Base-by-base conservation (phyloP, 2,329 filamentous ascomycete genomes). In the Paraconiothyrium sp. region DNA sequence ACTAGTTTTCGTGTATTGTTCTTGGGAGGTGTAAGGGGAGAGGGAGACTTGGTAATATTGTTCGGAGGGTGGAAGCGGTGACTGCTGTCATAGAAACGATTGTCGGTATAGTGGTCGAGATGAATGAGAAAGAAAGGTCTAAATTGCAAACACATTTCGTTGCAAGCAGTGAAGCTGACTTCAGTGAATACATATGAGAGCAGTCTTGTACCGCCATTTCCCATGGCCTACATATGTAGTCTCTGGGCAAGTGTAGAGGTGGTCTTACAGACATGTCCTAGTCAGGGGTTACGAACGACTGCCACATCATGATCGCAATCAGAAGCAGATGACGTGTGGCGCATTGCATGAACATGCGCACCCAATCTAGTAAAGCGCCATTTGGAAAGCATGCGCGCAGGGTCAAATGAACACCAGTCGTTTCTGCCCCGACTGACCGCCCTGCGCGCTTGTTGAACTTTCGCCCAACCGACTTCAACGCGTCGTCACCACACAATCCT, bases 361-460 rank as follows among this genome's bases (percentile, higher is more conserved):
- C 57, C 55, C 32, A 48, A 57, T 37, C n/a, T 13, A 47, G 57
- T 10, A 49, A 48, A 47, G 41, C 41, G 30, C 44, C 46, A 10
- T 27, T 50, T 32, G 61, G 24, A 61, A 24, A 37, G 54, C 48
- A 32, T 54, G 50, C 50, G 20, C 46, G 11, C n/a, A 13, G 50
- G 51, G 43, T 34, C 44, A 34, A n/a, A 60, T 39, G 48, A 57
- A 57, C 54, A 41, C 34, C 37, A 71, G 72, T 37, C 41, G n/a
- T 56, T 70, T 66, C 66, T 72, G 70, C 70, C 70, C 60, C 64
- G 54, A 63, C 57, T 67, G 64, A 67, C 67, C 69, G 70, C 67
- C 66, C 51, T n/a, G 27, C 27, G 27, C 27, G 27, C 27, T 30
- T 54, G 54, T 60, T 14, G 34, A 76, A 74, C 69, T 76, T 73